These are phyloP conservation scores for Penicillium freii DNA, from an alignment of 2,329 filamentous ascomycete genomes.

Conservation along the genomic window DNA sequence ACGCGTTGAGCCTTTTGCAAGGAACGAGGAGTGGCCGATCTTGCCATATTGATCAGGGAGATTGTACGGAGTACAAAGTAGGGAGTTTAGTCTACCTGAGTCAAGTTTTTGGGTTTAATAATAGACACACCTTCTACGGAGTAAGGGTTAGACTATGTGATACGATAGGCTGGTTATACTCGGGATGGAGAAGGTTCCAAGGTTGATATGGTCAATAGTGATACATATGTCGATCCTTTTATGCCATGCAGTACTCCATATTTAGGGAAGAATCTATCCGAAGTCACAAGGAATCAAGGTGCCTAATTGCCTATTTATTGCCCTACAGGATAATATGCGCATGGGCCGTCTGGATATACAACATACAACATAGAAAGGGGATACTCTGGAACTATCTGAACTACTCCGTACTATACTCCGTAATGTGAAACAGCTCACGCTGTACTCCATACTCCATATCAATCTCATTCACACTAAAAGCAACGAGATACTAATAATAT, in stretches of 20 bases:
- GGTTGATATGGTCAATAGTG: background rate
- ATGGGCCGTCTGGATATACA: conserved; percentile 1
- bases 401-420: background rate
- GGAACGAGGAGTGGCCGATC: background rate
- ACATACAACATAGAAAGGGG: background rate
- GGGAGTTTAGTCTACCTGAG: background rate
- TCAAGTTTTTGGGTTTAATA: background rate
- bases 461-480: background rate
- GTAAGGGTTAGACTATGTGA: background rate
- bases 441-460: background rate
- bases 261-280: background rate
- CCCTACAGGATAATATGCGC: conserved; percentile 4
- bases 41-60: background rate
- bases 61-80: background rate
- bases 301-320: conserved; percentile 1
- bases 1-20: background rate
- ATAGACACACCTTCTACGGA: background rate
- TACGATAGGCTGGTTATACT: background rate
- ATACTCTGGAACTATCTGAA: background rate
- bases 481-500: background rate
- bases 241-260: background rate
- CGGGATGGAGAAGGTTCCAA: background rate
- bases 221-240: background rate
- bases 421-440: background rate
- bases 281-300: background rate